Conservation (phyloP, 257 asterid species). For the Solanum commersonii region DNA sequence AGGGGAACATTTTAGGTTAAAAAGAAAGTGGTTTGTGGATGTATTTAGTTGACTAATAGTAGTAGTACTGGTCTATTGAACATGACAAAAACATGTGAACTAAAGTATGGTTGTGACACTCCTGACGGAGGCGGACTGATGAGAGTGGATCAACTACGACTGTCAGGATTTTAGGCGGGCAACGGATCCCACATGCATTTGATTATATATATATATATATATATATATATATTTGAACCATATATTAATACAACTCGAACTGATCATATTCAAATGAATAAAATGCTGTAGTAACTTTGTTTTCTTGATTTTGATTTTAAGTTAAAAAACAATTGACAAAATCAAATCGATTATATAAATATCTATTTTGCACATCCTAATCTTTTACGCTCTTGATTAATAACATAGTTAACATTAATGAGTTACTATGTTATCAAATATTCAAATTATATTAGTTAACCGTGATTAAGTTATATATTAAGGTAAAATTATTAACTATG, state of each 20-base stretch:
- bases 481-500: neutral
- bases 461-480: neutral
- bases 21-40: neutral
- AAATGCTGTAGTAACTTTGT: neutral
- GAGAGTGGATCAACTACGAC: too few relatives aligned
- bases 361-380: neutral
- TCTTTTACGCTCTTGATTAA: neutral
- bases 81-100: neutral
- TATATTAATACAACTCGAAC: too few relatives aligned
- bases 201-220: too few relatives aligned
- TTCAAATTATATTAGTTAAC: too few relatives aligned
- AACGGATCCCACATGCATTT: neutral
- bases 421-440: neutral
- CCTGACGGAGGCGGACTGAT: too few relatives aligned
- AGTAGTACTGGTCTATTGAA: neutral
- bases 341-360: neutral
- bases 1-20: neutral
- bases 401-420: neutral
- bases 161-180: neutral
- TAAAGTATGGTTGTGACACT: too few relatives aligned
- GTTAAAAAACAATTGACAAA: neutral
- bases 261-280: neutral
- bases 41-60: neutral
- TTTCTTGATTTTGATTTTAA: neutral
- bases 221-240: neutral